Evolutionary conservation across 2,329 filamentous ascomycete genomes (phyloP).

Genomic region (Karstenula rhodostoma): DNA sequence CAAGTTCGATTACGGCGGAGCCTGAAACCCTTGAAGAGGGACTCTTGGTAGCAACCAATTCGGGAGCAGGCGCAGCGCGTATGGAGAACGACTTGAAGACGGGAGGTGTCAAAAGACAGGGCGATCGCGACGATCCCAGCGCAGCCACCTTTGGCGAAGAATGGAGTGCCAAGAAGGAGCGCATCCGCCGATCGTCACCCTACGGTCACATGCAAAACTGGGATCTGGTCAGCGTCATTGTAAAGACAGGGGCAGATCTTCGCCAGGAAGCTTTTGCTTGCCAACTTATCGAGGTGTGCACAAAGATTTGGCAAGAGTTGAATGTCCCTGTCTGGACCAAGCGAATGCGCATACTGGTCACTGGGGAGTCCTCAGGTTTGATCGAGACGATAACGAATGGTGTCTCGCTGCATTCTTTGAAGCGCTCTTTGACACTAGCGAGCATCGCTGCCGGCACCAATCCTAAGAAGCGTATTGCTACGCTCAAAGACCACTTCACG

Average conservation of each 20-base stretch:
- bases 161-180: conserved; percentile 84
- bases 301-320: conserved; percentile 82
- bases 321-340: conserved; percentile 85
- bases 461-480: conserved; percentile 77
- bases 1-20: conserved; percentile 58
- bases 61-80: conserved; percentile 77
- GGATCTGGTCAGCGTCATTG: conserved; percentile 86
- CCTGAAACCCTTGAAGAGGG: conserved; percentile 66
- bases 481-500: conserved; percentile 80
- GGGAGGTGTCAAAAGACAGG: conserved; percentile 79
- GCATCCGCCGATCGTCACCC: conserved; percentile 81
- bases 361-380: conserved; percentile 82
- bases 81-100: conserved; percentile 94
- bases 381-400: conserved; percentile 91
- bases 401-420: conserved; percentile 85
- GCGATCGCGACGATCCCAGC: conserved; percentile 84
- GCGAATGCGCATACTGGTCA: conserved; percentile 85
- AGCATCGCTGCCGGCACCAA: conserved; percentile 77
- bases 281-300: conserved; percentile 81
- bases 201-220: conserved; percentile 92
- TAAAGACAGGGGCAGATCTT: conserved; percentile 84
- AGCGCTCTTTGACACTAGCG: conserved; percentile 80
- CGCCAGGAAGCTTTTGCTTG: conserved; percentile 88
- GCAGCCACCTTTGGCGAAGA: conserved; percentile 88
- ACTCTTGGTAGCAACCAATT: conserved; percentile 63